Base-by-base conservation (phyloP, 257 asterid genomes). In the Solanum infundibuliforme region DNA sequence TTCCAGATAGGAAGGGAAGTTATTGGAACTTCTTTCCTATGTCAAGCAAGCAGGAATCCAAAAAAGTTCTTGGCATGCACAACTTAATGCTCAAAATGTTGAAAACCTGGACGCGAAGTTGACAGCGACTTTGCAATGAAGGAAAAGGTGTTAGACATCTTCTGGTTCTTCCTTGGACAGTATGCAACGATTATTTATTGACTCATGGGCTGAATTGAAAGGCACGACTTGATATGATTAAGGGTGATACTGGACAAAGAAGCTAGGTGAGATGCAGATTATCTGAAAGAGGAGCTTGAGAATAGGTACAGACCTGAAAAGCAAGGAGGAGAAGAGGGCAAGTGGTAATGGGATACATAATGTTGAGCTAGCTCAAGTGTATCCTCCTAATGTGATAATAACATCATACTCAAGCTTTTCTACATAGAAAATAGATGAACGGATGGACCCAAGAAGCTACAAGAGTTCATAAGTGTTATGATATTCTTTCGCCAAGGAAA, bases 21-120 rank as follows among this genome's bases (percentile, higher is more conserved):
- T 38, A 14, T 75, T 5, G 55, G 55, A 35, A 75, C 11, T 36
- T 27, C 21, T 75, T 75, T 12, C 83, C 55, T 75, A 75, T 0
- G 83, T 23, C 83, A 75, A 75, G 55, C 83, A 38, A 75, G 55
- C 58, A 75, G 52, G 83, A 36, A 93, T 4, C 94, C 94, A 5
- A 93, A 92, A 86, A 93, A 79, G n/a, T 58, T 75, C 35, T 32
- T 35, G 48, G 83, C 32, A 75, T 75, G 32, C 55, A 21, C 5
- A 36, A n/a, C 12, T 75, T 36, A 35, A 75, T 75, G 83, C 55
- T 16, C 83, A 75, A 38, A 35, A 35, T 25, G 14, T 38, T 36
- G 58, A 75, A 75, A 23, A 36, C 21, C 52, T 23, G 9, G 29
- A 2, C 3, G 48, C 0, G 12, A 73, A 34, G 27, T 34, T 32